Base-by-base conservation (phyloP, 148 eudicot genomes). In the Rhododendron simsii region DNA sequence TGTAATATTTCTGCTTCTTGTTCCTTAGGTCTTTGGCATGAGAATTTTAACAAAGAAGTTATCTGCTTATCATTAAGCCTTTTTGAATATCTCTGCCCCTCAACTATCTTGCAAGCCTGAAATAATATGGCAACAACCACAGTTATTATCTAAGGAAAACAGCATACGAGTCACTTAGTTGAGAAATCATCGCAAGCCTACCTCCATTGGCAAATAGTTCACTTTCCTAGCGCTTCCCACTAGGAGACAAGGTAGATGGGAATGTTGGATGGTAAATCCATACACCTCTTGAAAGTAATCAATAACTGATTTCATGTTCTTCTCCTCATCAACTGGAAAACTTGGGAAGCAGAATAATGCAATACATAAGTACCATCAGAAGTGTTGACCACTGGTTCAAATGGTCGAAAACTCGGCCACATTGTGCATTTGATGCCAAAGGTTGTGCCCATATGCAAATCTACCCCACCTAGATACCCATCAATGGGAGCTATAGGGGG, bases 191-290 rank as follows among this genome's bases (percentile, higher is more conserved):
- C 35, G 41, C 61, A 45, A 57, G 75, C 82, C 33, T 81, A 93
- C 96, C 94, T 94, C 98, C 95, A 94, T 93, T 2, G 98, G 98
- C 87, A 94, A 87, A 91, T 93, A 94, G 79, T 94, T 94, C 41
- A 91, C 93, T 81, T 93, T 94, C 91, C 89, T 92, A 75, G 90
- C 92, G 85, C 91, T 94, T 67, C 98, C 98, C 13, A 93, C 95
- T 93, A 90, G 95, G 84, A 94, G 94, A 87, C 98, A 94, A 86
- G 98, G 98, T 39, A 93, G 91, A 59, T 93, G 98, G 28, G 93
- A 73, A 85, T 94, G 88, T 84, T 85, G 93, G 37, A 94, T 92
- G 73, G 94, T 90, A 83, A 90, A 94, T 13, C 95, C 95, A 83
- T 94, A 94, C 84, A 93, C 91, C 88, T 94, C 98, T 83, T 90